These are phyloP conservation scores for Wickerhamomyces sp. DNA, from an alignment of 1,139 yeast species.

Conservation along the genomic window DNA sequence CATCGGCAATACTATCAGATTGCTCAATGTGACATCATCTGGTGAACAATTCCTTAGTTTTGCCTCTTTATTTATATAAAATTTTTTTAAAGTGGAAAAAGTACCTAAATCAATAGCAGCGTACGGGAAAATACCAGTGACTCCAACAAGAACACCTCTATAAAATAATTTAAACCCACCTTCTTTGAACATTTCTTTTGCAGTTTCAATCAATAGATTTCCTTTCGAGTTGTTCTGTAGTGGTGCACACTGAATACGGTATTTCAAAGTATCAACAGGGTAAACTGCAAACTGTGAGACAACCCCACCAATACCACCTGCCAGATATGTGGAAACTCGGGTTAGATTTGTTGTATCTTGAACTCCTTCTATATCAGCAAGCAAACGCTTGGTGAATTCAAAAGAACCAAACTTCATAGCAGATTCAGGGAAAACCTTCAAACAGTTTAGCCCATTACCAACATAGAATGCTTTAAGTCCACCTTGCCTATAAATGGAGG, in stretches of 20 bases:
- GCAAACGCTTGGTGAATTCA: slow-evolving; percentile 74
- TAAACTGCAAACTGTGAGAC: slow-evolving; percentile 87
- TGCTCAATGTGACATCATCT: slow-evolving; percentile 72
- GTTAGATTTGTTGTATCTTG: slow-evolving; percentile 70
- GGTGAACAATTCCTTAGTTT: slow-evolving; percentile 41
- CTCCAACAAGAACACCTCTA: slow-evolving; percentile 82
- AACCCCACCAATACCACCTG: slow-evolving; percentile 97
- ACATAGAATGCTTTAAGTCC: slow-evolving; percentile 86
- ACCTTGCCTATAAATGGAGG: slow-evolving; percentile 80
- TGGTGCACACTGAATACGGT: slow-evolving; percentile 75
- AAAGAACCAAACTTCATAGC: slow-evolving; percentile 97
- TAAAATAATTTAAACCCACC: slow-evolving; percentile 81
- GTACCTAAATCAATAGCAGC: slow-evolving; percentile 96
- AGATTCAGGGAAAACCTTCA: slow-evolving; percentile 94
- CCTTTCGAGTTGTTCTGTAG: slow-evolving; percentile 58
- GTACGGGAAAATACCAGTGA: slow-evolving; percentile 93
- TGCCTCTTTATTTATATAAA: slow-evolving; percentile 66
- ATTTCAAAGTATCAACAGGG: slow-evolving; percentile 94
- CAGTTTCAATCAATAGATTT: slow-evolving; percentile 57
- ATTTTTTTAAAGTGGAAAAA: slow-evolving; percentile 76
- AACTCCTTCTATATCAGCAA: slow-evolving; percentile 76
- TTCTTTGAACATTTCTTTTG: slow-evolving; percentile 67
- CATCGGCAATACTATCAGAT: slow-evolving; percentile 73
- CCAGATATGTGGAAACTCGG: slow-evolving; percentile 71
- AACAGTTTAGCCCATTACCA: slow-evolving; percentile 90